Evolutionary conservation across 257 asterid species (phyloP).

Genomic region (Rubia yunnanensis): DNA sequence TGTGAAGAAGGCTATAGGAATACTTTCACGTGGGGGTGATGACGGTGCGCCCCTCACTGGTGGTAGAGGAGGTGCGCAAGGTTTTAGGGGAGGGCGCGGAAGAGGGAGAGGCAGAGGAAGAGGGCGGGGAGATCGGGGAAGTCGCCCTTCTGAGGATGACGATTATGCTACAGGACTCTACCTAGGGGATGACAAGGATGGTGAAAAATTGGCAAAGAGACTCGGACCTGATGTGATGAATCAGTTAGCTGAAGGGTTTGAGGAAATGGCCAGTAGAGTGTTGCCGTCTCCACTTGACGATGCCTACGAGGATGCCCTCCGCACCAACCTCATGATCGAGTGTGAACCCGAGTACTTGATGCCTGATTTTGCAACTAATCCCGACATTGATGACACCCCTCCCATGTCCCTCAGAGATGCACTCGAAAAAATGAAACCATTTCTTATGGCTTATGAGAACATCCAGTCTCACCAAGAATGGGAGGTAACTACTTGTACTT

Average conservation of each 20-base stretch:
- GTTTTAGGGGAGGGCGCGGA: slow-evolving; percentile 18
- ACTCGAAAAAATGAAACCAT: slow-evolving; percentile 86
- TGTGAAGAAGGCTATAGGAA: slow-evolving; percentile 37
- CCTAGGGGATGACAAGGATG: slow-evolving; percentile 47
- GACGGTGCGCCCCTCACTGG: slow-evolving; percentile 29
- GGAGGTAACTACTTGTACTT: slow-evolving; percentile 50
- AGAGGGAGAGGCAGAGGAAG: slow-evolving; percentile 14
- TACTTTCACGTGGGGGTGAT: slow-evolving; percentile 34
- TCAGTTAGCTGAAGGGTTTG: slow-evolving; percentile 52
- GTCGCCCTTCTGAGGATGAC: slow-evolving; percentile 26
- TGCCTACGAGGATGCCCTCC: slow-evolving; percentile 53
- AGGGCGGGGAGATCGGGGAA: slow-evolving; percentile 19
- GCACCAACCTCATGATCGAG: slow-evolving; percentile 69
- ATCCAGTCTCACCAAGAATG: slow-evolving; percentile 78
- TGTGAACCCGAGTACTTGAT: slow-evolving; percentile 80
- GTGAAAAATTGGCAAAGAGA: slow-evolving; percentile 51
- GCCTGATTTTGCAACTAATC: slow-evolving; percentile 75
- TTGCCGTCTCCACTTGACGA: slow-evolving; percentile 61
- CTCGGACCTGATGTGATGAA: slow-evolving; percentile 63
- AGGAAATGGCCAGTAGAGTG: slow-evolving; percentile 49
- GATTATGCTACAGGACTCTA: slow-evolving; percentile 23
- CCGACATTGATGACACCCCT: slow-evolving; percentile 85
- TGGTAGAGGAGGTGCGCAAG: slow-evolving; percentile 24
- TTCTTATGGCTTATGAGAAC: slow-evolving; percentile 75
- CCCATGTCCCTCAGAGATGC: slow-evolving; percentile 72